These are phyloP conservation scores for Blastocystis sp. DNA, from an alignment of 352 stramenopile genomes.

Conservation along the genomic window DNA sequence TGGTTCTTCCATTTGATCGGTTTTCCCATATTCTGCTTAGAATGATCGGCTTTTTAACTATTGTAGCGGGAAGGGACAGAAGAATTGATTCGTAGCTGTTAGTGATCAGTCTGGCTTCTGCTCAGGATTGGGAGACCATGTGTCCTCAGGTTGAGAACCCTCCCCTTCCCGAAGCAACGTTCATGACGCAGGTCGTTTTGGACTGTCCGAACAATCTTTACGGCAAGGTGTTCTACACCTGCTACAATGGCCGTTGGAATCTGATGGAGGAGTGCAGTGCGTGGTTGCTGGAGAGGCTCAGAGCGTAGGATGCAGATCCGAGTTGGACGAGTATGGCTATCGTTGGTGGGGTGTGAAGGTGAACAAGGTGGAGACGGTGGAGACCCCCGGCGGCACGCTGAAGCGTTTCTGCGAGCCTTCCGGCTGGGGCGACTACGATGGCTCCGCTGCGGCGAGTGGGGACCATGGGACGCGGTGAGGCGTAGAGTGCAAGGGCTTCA, in stretches of 20 bases:
- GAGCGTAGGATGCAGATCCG: constrained; percentile 29
- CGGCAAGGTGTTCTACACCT: constrained; percentile 54
- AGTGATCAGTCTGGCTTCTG: constrained; percentile 31
- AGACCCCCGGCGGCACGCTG: constrained; percentile 9
- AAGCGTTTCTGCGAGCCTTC: constrained; percentile 55
- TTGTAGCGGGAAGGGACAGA: not conserved
- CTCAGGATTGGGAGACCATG: constrained; percentile 27
- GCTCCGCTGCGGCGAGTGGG: constrained; percentile 16
- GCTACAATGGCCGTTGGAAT: constrained; percentile 43
- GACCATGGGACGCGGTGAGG: not conserved
- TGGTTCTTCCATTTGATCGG: constrained; percentile 14
- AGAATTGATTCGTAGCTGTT: not conserved
- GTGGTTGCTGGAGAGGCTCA: not conserved
- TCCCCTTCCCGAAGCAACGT: constrained; percentile 40
- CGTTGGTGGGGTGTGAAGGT: constrained; percentile 58
- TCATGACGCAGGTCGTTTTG: constrained; percentile 36
- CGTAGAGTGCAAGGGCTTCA: constrained; percentile 52
- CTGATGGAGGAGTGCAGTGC: constrained; percentile 48
- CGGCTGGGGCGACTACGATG: constrained; percentile 58
- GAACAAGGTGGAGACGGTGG: constrained; percentile 17
- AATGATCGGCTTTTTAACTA: constrained; percentile 42
- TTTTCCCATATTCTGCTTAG: constrained; percentile 8
- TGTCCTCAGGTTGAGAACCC: constrained; percentile 33
- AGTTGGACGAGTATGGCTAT: constrained; percentile 41
- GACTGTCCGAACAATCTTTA: constrained; percentile 42